Percentiles rank a stretch among this genome's conserved stretches.
Conservation (phyloP, 108 stramenopile species). For the Pseudonitzschia pungens region DNA sequence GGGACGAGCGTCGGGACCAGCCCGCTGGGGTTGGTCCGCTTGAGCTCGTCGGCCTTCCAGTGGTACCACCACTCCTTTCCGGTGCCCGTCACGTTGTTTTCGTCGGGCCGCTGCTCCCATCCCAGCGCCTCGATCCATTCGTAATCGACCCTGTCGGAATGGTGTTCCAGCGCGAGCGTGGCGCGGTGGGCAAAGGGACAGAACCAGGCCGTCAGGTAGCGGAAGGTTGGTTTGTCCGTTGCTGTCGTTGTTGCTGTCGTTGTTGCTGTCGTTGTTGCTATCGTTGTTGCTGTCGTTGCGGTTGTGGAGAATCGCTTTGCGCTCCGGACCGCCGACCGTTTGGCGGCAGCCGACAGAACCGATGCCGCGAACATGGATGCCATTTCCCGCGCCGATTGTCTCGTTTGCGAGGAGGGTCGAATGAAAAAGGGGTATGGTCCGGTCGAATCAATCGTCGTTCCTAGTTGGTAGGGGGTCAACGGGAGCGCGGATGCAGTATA, state of each 20-base stretch:
- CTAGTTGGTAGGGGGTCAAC: no score
- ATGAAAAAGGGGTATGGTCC: no score
- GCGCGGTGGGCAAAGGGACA: constrained; percentile 87
- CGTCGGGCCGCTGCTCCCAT: constrained; percentile 77
- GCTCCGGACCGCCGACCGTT: not conserved
- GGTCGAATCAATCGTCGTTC: no score
- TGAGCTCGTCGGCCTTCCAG: constrained; percentile 80
- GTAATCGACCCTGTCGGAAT: constrained; percentile 64
- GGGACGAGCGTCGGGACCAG: constrained; percentile 78
- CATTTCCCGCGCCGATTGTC: not conserved
- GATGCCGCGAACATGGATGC: not conserved
- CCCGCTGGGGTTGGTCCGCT: constrained; percentile 62
- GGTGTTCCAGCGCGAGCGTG: constrained; percentile 84
- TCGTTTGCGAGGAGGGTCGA: no score
- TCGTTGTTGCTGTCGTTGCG: no score
- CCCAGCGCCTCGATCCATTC: constrained; percentile 84
- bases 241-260: not conserved
- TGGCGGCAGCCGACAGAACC: not conserved
- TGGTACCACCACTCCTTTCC: constrained; percentile 91
- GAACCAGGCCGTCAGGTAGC: constrained; percentile 84
- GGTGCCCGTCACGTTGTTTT: constrained; percentile 65
- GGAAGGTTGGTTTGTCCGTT: constrained; percentile 49
- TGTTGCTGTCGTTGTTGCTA: not conserved
- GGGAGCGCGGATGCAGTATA: no score
- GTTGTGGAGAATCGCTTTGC: constrained; percentile 3